phyloP scores from a whole-genome alignment of 306 rosid genomes.

The Corylus avellana region DNA sequence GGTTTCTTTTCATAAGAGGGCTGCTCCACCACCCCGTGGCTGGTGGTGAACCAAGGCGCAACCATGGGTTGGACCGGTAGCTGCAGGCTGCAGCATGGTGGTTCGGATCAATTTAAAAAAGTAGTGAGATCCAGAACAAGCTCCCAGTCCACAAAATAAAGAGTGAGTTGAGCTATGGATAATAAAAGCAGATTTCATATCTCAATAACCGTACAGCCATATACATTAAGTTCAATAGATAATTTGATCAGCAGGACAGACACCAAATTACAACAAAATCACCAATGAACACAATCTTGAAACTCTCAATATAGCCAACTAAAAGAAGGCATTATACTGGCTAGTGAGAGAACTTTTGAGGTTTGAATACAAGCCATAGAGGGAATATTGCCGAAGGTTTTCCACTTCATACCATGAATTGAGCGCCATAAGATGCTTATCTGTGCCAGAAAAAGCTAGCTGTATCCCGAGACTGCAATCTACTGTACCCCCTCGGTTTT shows the following conservation, averaged over 20 bases:
- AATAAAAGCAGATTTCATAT: neutral
- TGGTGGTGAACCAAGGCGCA: too few species aligned
- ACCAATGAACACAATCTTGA: slow-evolving; percentile 9
- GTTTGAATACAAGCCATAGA: slow-evolving; percentile 63
- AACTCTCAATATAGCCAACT: neutral
- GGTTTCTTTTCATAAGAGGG: too few species aligned
- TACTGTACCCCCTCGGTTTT: slow-evolving; percentile 59
- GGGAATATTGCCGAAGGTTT: slow-evolving; percentile 66
- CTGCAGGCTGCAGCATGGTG: too few species aligned
- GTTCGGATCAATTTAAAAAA: too few species aligned
- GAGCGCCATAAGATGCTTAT: slow-evolving; percentile 63
- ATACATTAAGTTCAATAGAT: neutral
- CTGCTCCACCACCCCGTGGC: too few species aligned
- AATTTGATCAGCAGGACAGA: slow-evolving; percentile 3
- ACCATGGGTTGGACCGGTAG: too few species aligned
- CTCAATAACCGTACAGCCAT: neutral
- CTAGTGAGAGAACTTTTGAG: slow-evolving; percentile 62
- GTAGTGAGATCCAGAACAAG: too few species aligned
- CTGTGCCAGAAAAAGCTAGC: slow-evolving; percentile 68
- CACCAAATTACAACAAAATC: slow-evolving; percentile 18
- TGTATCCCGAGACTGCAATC: slow-evolving; percentile 78
- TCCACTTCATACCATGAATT: slow-evolving; percentile 79
- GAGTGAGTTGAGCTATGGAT: neutral
- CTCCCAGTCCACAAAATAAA: neutral
- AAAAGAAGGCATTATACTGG: slow-evolving; percentile 60